Evolutionary conservation across 768 basidiomycete genomes (phyloP), one percentile per base, ranked within the genome.

Genomic region (Asterophora parasitica): DNA sequence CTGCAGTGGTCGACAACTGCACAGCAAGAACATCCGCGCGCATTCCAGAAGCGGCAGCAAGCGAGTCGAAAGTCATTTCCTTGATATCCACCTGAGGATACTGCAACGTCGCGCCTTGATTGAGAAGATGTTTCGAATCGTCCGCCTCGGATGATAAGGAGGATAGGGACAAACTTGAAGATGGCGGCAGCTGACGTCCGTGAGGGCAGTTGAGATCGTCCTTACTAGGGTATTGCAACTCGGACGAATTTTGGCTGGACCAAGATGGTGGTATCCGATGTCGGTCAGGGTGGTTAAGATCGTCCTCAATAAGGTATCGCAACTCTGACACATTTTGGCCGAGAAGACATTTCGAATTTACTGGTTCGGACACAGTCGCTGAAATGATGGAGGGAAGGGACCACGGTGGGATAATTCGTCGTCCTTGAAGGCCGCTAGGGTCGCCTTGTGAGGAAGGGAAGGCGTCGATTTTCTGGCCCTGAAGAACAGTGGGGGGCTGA

Each of bases 1-100:
- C 61, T 19, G 67, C 66, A 7, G 65, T 63, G 16, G 64, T 62
- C 9, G 70, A 65, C 12, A 71, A 58, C n/a, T 67, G 66, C 16
- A 61, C 59, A 19, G 64, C 65, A 37, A 71, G 59, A 27, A 63
- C 55, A 20, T 65, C 58, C 2, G 67, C 53, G 31, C 65, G 63
- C 35, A 70, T 54, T 27, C 68, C 69, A 45, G 66, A 62, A 42
- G 64, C 61, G 26, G 65, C 62, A 34, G 57, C 61, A 15, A 58
- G 47, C 17, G 48, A 55, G 35, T 61, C 58, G 46, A 67, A 59
- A 40, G 58, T 58, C 41, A 49, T 56, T 15, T 49, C 35, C 7
- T 20, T 47, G 40, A 35, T 39, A n/a, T 50, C 44, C 19, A 48
- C 48, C 9, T 44, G 33, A 16, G 53, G 44, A 31, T 52, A 40